phyloP scores from a whole-genome alignment of 177 flowering plant genomes.

The Vitis hybrid region DNA sequence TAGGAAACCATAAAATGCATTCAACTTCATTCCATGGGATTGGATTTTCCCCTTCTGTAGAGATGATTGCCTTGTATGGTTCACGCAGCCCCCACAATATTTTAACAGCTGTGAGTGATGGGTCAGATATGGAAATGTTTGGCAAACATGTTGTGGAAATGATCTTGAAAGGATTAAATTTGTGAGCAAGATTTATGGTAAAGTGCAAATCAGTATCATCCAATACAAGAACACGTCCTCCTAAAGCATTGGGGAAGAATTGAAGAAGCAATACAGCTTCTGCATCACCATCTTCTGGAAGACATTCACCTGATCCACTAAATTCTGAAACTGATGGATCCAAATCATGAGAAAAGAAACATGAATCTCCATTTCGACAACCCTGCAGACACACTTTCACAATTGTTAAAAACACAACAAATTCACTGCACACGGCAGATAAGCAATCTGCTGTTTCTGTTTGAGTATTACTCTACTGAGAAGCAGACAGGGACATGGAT shows the following conservation, averaged over 20 bases:
- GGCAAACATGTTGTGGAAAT: constrained; percentile 51
- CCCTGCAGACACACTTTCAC: constrained; percentile 54
- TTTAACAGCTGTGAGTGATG: constrained; percentile 36
- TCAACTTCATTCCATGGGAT: constrained; percentile 70
- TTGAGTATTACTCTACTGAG: background rate
- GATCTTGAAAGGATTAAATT: constrained; percentile 48
- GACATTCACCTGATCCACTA: constrained; percentile 35
- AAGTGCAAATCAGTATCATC: constrained; percentile 68
- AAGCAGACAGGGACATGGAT: background rate
- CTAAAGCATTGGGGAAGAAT: constrained; percentile 48
- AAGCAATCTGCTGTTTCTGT: background rate
- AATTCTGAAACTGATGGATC: constrained; percentile 26
- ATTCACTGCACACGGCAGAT: background rate
- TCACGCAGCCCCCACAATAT: constrained; percentile 54
- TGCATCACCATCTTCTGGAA: constrained; percentile 52
- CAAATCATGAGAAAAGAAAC: constrained; percentile 69
- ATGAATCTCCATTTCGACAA: constrained; percentile 81
- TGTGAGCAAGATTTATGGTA: constrained; percentile 45
- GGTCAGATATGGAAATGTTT: constrained; percentile 30
- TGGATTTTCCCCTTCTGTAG: constrained; percentile 23
- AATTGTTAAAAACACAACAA: constrained; percentile 5
- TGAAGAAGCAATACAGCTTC: constrained; percentile 39
- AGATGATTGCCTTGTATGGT: constrained; percentile 46
- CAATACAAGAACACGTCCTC: constrained; percentile 56
- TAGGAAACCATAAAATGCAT: constrained; percentile 77